Conservation (phyloP, 345 rosid species). For the Cardamine chenopodiifolia region DNA sequence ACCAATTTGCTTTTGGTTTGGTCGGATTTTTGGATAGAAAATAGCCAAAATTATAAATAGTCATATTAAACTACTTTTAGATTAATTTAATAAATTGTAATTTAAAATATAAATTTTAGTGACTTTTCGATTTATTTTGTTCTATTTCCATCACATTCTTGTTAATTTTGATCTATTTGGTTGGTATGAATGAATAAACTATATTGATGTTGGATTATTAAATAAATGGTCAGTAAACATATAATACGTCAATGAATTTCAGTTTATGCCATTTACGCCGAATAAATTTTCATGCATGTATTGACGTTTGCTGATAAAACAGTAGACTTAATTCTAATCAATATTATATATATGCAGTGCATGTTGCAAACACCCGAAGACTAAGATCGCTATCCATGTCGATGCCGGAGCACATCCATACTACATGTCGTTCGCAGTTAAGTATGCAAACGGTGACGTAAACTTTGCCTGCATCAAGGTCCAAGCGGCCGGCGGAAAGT, state of each 20-base stretch:
- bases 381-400: conserved; percentile 48
- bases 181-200: not conserved
- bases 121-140: not conserved
- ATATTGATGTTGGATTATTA: not conserved
- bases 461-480: conserved; percentile 52
- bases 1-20: not conserved
- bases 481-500: conserved; percentile 49
- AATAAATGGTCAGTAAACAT: not conserved
- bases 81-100: too few species aligned
- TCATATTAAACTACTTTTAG: not conserved
- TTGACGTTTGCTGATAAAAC: not conserved
- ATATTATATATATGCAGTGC: conserved; percentile 48
- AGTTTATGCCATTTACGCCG: not conserved
- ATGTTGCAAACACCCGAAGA: conserved; percentile 54
- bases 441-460: conserved; percentile 66
- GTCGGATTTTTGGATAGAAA: not conserved
- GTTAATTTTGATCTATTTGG: not conserved
- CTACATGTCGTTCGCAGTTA: conserved; percentile 57
- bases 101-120: not conserved
- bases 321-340: not conserved
- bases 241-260: not conserved
- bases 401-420: conserved; percentile 66
- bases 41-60: not conserved
- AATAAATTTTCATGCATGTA: not conserved
- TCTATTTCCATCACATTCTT: not conserved